Percentiles rank a stretch among this genome's conserved stretches.
Evolutionary conservation across 2,329 filamentous ascomycete genomes (phyloP).

Genomic region (Incumbomyces delicatus): DNA sequence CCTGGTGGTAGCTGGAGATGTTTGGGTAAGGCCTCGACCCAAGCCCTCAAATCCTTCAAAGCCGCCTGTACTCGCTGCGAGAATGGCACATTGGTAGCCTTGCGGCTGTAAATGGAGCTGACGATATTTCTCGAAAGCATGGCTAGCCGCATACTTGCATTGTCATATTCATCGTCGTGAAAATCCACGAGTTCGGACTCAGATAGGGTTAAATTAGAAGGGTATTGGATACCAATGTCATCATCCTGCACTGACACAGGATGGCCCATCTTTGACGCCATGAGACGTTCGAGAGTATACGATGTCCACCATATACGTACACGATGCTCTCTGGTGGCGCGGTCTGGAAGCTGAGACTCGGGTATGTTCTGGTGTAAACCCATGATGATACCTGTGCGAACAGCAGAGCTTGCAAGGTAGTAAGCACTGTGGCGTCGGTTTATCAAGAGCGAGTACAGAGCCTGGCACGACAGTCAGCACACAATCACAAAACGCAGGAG

Average conservation of each 20-base stretch:
- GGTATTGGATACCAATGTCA: slow-evolving; percentile 35
- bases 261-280: slow-evolving; percentile 40
- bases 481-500: not conserved
- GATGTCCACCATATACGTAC: slow-evolving; percentile 37
- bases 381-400: slow-evolving; percentile 34
- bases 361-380: slow-evolving; percentile 36
- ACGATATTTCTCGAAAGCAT: slow-evolving; percentile 19
- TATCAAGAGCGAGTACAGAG: slow-evolving; percentile 5
- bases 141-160: slow-evolving; percentile 30
- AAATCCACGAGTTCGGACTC: slow-evolving; percentile 29
- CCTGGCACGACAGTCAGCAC: not conserved
- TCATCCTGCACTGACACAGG: slow-evolving; percentile 41
- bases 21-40: slow-evolving; percentile 30
- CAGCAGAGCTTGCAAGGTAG: slow-evolving; percentile 29
- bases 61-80: slow-evolving; percentile 32
- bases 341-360: slow-evolving; percentile 28
- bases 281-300: slow-evolving; percentile 39
- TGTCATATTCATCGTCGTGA: slow-evolving; percentile 28
- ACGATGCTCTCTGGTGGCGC: slow-evolving; percentile 30
- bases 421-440: slow-evolving; percentile 24
- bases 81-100: slow-evolving; percentile 26
- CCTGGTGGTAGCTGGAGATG: slow-evolving; percentile 26
- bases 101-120: slow-evolving; percentile 4
- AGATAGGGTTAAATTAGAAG: slow-evolving; percentile 25
- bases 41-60: slow-evolving; percentile 29